A percentile compares a stretch with the other conserved stretches of the same genome.
Conservation (phyloP, 805 yeast species). For the Starmerella bombicola region DNA sequence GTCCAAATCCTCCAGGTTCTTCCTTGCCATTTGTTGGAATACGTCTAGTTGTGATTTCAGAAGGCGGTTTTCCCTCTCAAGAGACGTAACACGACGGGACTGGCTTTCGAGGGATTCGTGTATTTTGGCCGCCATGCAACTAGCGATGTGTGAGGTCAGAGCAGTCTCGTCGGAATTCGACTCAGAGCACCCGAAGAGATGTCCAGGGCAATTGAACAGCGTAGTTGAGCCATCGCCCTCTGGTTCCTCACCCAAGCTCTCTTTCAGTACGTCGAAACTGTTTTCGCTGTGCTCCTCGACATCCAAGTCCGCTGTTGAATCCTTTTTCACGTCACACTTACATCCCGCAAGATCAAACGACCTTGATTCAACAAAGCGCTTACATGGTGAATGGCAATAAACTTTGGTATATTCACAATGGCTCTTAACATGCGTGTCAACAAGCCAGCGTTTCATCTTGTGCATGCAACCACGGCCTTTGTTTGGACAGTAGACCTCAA, state of each 20-base stretch:
- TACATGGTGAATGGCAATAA: slow-evolving; percentile 28
- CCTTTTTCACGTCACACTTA: neutral
- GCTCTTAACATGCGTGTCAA: slow-evolving; percentile 37
- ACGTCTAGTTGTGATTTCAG: slow-evolving; percentile 26
- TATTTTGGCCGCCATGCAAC: slow-evolving; percentile 24
- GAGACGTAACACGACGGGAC: slow-evolving; percentile 21
- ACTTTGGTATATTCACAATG: slow-evolving; percentile 34
- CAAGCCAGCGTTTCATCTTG: slow-evolving; percentile 47
- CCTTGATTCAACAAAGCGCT: slow-evolving; percentile 19
- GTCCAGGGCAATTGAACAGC: slow-evolving; percentile 22
- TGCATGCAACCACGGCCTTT: slow-evolving; percentile 42
- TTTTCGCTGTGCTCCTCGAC: too few species aligned
- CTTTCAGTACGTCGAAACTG: neutral
- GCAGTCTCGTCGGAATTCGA: slow-evolving; percentile 5
- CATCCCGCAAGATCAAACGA: slow-evolving; percentile 1
- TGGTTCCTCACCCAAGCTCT: neutral
- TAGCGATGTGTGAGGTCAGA: slow-evolving; percentile 17
- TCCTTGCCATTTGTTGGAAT: slow-evolving; percentile 15
- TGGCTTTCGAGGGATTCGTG: slow-evolving; percentile 24
- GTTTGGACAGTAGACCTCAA: slow-evolving; percentile 45
- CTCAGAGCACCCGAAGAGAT: slow-evolving; percentile 26
- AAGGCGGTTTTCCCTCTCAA: slow-evolving; percentile 28
- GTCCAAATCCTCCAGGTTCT: slow-evolving; percentile 22
- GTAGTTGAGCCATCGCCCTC: slow-evolving; percentile 4
- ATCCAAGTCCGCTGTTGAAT: neutral